Evolutionary conservation across 139 green algal species (phyloP).

Genomic region (Picochlorum sp.): DNA sequence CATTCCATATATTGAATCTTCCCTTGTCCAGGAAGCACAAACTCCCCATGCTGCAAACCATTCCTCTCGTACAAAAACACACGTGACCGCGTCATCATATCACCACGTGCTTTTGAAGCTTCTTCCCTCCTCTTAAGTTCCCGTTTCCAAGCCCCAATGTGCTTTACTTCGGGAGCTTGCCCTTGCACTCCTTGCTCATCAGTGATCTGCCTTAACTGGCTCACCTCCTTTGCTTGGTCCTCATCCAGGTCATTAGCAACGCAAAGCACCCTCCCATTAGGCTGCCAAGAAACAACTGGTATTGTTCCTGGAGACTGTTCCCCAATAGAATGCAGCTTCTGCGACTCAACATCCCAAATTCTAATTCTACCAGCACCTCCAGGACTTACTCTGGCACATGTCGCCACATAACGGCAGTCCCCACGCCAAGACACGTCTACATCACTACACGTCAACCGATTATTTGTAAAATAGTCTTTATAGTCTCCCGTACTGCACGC

Average conservation of each 20-base stretch:
- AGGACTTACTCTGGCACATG: constrained; percentile 1
- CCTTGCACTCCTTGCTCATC: not conserved
- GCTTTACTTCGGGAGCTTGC: not conserved
- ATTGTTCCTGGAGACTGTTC: constrained; percentile 32
- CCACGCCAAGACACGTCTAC: constrained; percentile 60
- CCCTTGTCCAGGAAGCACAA: constrained; percentile 39
- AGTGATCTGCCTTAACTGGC: not conserved
- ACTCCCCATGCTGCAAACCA: constrained; percentile 72
- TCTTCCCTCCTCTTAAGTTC: constrained; percentile 7
- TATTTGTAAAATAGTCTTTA: not conserved
- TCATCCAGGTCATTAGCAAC: constrained; percentile 3
- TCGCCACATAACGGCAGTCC: constrained; percentile 64
- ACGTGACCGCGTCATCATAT: not conserved
- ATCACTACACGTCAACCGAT: not conserved
- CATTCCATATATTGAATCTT: constrained; percentile 42
- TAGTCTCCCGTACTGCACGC: not conserved
- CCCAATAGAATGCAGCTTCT: constrained; percentile 44
- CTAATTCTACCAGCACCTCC: constrained; percentile 11
- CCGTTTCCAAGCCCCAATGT: constrained; percentile 20
- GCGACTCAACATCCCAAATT: constrained; percentile 55
- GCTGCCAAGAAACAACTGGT: constrained; percentile 68
- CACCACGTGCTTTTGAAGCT: not conserved
- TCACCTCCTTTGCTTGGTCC: not conserved
- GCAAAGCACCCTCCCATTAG: constrained; percentile 77
- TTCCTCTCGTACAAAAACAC: constrained; percentile 86